Base-by-base conservation (phyloP, 352 stramenopile species). In the Sclerospora graminicola region DNA sequence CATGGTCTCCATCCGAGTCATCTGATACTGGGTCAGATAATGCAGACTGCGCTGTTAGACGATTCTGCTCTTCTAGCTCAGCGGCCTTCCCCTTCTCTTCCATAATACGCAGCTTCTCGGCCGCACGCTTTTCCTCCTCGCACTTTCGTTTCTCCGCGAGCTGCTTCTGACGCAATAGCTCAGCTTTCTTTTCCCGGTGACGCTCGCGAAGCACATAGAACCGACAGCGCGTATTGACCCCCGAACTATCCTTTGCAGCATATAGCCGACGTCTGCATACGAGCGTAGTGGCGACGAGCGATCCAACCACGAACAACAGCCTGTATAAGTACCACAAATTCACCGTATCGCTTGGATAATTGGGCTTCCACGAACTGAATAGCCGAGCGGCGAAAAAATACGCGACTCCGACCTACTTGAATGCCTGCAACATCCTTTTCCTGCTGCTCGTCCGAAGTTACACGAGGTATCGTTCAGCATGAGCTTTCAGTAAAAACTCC, bases 301-400 rank as follows among this genome's bases (percentile, higher is more conserved):
- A 89, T 61, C 24, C 85, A 56, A 0, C 77, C 71, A 24, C 80
- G 80, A 29, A 63, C 76, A n/a, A 63, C 57, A 34, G 77, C 60
- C 30, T 92, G 80, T 34, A 92, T 92, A 10, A 92, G 63, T 27
- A 92, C 75, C 26, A 92, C 78, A 27, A 92, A 89, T 41, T 92
- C 80, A 32, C 72, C 77, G 24, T 92, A 88, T 4, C 80, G 74
- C 53, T 92, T 92, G 10, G 80, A 77, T 7, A 92, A 58, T 51
- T 92, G 80, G 8, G 74, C 80, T 51, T 92, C 80, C 8, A 89
- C 80, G 19, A 87, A 89, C 54, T 92, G 80, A 45, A 92, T 92
- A 1, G 75, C 77, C 6, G 74, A 76, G 4, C 80, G 75, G 24
- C 80, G 80, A 55, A 92, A 92, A 37, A 92, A 92, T 21, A 92